Base-by-base conservation (phyloP, 306 rosid genomes). In the Cicer judaicum region DNA sequence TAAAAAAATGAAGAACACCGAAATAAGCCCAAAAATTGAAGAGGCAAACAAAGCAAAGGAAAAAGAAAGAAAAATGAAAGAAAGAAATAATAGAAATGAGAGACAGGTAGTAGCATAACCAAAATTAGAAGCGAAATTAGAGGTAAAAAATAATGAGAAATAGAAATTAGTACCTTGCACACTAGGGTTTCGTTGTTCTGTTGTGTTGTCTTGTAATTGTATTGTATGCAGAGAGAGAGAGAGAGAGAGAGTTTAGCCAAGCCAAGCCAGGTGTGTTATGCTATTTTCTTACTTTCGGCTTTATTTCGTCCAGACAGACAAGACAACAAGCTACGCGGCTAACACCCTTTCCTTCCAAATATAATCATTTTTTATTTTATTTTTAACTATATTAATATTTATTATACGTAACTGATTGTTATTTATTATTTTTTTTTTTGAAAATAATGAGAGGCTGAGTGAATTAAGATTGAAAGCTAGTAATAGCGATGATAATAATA, bases 301-400 rank as follows among this genome's bases (percentile, higher is more conserved):
- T 77, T 63, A 6, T 14, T 13, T 40, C 60, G 16, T 64, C 13
- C 69, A 14, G 15, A 41, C 19, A 42, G 74, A 18, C 7, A 9
- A 55, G 15, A 36, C 9, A 15, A 66, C 85, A 74, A 74, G 86
- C 85, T 81, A 83, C 74, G 87, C 85, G 62, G 74, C 11, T 61
- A 41, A 66, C 6, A 53, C 8, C 57, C 18, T 10, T 43, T 72
- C 41, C 36, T n/a, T 54, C 12, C 55, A 49, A 49, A 5, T 49
- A 44, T 44, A 8, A 44, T 44, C 13, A 44, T 42, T 42, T 7
- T 41, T 41, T 41, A 41, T 24, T 24, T 24, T 24, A 24, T 24
- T 24, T 24, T 24, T 24, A 24, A 24, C 34, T 24, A 24, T 24
- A 24, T 24, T 24, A 24, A 24, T 24, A 2, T 24, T 24, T 24